These are phyloP conservation scores for Ceratobasidium sp. DNA, from an alignment of 1,284 basidiomycete species.

Conservation along the genomic window DNA sequence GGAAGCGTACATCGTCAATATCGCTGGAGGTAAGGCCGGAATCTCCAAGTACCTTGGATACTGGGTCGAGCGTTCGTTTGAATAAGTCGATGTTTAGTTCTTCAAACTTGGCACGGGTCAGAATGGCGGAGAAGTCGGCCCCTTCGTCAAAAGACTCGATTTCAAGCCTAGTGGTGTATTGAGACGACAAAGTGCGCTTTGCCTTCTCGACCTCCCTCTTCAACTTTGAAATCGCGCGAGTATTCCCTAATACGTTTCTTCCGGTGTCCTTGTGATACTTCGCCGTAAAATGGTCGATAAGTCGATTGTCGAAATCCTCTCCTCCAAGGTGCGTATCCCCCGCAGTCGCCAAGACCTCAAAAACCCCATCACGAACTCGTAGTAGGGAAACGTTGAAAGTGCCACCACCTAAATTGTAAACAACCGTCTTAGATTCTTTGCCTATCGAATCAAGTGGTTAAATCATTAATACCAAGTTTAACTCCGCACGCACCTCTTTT, in stretches of 20 bases:
- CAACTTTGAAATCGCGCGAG: constrained; percentile 64
- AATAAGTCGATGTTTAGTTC: constrained; percentile 73
- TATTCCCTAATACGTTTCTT: constrained; percentile 65
- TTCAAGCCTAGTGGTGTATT: constrained; percentile 68
- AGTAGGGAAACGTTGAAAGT: constrained; percentile 71
- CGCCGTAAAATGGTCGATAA: constrained; percentile 65
- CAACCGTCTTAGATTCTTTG: constrained; percentile 67
- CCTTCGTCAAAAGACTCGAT: constrained; percentile 71
- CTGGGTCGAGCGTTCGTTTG: constrained; percentile 70
- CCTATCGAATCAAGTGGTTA: constrained; percentile 51
- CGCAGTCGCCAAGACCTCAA: constrained; percentile 39
- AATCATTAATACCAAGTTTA: too few species aligned
- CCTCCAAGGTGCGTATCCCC: constrained; percentile 63
- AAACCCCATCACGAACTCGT: constrained; percentile 64
- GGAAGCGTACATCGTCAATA: constrained; percentile 59
- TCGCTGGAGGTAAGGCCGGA: constrained; percentile 58
- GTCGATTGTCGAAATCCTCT: constrained; percentile 71
- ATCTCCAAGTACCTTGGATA: constrained; percentile 66
- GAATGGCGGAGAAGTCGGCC: constrained; percentile 66
- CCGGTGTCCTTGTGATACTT: constrained; percentile 65
- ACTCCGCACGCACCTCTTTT: constrained; percentile 36
- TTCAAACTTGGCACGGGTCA: constrained; percentile 72
- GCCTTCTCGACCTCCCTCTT: constrained; percentile 66
- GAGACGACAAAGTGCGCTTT: constrained; percentile 68
- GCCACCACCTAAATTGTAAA: constrained; percentile 68